Conservation (phyloP, 306 rosid species). For the Phaseolus lunatus region DNA sequence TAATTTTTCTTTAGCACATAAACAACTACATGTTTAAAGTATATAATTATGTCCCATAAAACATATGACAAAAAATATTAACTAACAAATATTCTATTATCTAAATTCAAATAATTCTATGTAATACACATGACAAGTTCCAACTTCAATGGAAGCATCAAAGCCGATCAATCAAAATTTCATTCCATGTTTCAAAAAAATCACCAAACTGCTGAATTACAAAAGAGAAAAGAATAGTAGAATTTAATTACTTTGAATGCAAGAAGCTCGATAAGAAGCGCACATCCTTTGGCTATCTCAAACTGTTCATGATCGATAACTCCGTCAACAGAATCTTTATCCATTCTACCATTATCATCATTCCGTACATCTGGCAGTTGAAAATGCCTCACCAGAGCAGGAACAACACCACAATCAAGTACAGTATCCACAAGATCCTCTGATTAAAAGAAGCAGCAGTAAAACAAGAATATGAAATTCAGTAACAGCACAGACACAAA, state of each 20-base stretch:
- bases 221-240: not conserved
- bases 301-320: not conserved
- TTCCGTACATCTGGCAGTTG: not conserved
- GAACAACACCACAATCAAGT: conserved; percentile 51
- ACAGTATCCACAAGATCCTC: conserved; percentile 55
- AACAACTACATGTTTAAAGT: too few relatives aligned
- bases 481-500: not conserved
- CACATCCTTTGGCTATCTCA: conserved; percentile 60
- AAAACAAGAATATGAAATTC: not conserved
- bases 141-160: too few relatives aligned
- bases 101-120: too few relatives aligned
- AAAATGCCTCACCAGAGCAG: conserved; percentile 57
- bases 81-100: too few relatives aligned
- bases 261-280: conserved; percentile 56
- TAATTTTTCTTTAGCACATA: too few relatives aligned
- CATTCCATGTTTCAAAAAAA: too few relatives aligned
- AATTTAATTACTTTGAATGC: conserved; percentile 58
- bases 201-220: too few relatives aligned
- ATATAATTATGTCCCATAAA: too few relatives aligned
- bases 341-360: not conserved
- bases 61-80: too few relatives aligned
- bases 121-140: too few relatives aligned
- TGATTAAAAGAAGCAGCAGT: not conserved
- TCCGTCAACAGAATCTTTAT: not conserved
- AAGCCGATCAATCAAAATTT: too few relatives aligned